A percentile compares a stretch with the other conserved stretches of the same genome.
Conservation (phyloP, 2,329 filamentous ascomycete species). For the Claviceps paspali region DNA sequence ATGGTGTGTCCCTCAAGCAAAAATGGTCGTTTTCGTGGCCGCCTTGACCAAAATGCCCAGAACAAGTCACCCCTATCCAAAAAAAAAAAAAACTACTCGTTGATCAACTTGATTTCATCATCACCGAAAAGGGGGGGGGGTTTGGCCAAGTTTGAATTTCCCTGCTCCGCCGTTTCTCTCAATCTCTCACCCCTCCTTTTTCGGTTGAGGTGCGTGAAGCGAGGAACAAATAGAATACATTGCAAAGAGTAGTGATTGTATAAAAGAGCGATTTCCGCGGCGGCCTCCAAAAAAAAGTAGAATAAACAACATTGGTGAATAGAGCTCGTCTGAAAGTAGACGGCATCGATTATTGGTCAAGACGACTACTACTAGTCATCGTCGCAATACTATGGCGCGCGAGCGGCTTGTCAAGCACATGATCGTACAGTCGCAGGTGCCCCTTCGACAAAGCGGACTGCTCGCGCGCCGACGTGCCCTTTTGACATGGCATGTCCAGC, state of each 20-base stretch:
- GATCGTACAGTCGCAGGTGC: slow-evolving; percentile 21
- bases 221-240: slow-evolving; percentile 5
- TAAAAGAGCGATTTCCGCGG: not conserved
- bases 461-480: slow-evolving; percentile 22
- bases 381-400: not conserved
- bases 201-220: not conserved
- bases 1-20: not conserved
- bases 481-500: slow-evolving; percentile 18
- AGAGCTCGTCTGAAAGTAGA: not conserved
- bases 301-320: not conserved
- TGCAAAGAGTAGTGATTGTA: slow-evolving; percentile 1
- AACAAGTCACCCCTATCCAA: too few relatives aligned
- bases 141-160: too few relatives aligned
- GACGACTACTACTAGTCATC: not conserved
- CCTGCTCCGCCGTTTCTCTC: not conserved
- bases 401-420: slow-evolving; percentile 20
- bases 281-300: not conserved
- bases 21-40: slow-evolving; percentile 1
- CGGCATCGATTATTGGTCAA: not conserved
- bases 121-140: too few relatives aligned
- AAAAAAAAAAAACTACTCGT: slow-evolving; percentile 13
- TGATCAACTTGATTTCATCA: slow-evolving; percentile 13
- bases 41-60: slow-evolving; percentile 9
- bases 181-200: not conserved
- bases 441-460: slow-evolving; percentile 27